Base-by-base conservation (phyloP, 768 basidiomycete species). In the Lactarius hatsudake region DNA sequence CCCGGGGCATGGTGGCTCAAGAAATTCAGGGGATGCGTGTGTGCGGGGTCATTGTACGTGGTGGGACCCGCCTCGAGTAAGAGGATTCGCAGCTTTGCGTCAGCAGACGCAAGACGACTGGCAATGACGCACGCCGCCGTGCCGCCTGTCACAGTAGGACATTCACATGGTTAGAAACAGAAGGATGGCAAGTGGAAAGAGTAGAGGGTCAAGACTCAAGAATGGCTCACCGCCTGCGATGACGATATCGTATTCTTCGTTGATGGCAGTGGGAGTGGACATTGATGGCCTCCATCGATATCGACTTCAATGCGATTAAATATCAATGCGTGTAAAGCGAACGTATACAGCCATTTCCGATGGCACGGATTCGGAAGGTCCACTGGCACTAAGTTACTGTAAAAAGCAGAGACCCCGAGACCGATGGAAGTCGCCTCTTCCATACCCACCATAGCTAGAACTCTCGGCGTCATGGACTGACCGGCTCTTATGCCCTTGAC, bases 41-140 rank as follows among this genome's bases (percentile, higher is more conserved):
- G 85, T 2, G 70, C 67, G 8, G 75, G 78, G 9, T 82, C 36
- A 45, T 86, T 78, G 28, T 77, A 74, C 0, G 83, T 82, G 66
- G 84, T 81, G 9, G 80, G 78, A 2, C 87, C 88, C 18, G 83
- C 80, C 76, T 90, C 88, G 32, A 89, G 72, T 48, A 88, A 73
- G 9, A 89, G 81, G 55, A 89, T 86, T 69, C 79, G 84, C 61
- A 89, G 74, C 3, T 75, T 73, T 0, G 86, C 82, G 53, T 86
- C 82, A 0, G 85, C 83, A 0, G 79, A 79, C 0, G 82, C 78
- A 3, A 90, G 79, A 38, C 86, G 81, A 0, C 82, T 81, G n/a
- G 85, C 87, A 17, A 80, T 74, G 13, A 88, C 78, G 68, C 86
- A 87, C 5, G 81, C 84, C 23, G 81, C 65, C 5, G 86, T 80